phyloP scores from a whole-genome alignment of 1,284 basidiomycete species.

The Malassezia dermatis region DNA sequence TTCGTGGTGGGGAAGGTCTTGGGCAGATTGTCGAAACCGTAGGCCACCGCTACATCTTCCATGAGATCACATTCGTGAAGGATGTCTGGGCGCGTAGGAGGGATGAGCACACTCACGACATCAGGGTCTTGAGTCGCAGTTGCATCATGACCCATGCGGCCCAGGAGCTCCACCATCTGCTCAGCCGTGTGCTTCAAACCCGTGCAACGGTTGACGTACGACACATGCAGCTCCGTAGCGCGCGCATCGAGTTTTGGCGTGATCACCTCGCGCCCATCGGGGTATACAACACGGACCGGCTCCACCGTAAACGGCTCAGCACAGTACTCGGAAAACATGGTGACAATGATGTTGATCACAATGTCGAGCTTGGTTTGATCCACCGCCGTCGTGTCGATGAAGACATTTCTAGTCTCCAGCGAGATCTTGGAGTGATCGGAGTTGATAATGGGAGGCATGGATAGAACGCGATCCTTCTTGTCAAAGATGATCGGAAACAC shows the following conservation, averaged over 20 bases:
- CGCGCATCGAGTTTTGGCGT: conserved; percentile 71
- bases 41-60: conserved; percentile 95
- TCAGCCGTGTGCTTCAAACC: conserved; percentile 62
- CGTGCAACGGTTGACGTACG: conserved; percentile 91
- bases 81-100: conserved; percentile 87
- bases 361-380: conserved; percentile 93
- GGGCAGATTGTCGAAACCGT: conserved; percentile 93
- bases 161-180: conserved; percentile 60
- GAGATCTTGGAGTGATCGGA: conserved; percentile 76
- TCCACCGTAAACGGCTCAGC: conserved; percentile 63
- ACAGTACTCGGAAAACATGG: conserved; percentile 97
- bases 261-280: conserved; percentile 59
- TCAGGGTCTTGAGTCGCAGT: conserved; percentile 50
- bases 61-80: conserved; percentile 96
- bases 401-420: conserved; percentile 82
- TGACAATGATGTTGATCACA: conserved; percentile 82
- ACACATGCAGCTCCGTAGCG: conserved; percentile 64
- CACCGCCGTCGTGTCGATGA: conserved; percentile 95
- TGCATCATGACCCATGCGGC: conserved; percentile 57
- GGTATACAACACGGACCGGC: conserved; percentile 38
- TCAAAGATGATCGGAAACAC: conserved; percentile 98
- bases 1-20: conserved; percentile 84
- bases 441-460: conserved; percentile 80
- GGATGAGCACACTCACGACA: conserved; percentile 66
- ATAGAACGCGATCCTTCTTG: conserved; percentile 69